Conservation (phyloP, 2,329 filamentous ascomycete species). For the Alternaria panax region DNA sequence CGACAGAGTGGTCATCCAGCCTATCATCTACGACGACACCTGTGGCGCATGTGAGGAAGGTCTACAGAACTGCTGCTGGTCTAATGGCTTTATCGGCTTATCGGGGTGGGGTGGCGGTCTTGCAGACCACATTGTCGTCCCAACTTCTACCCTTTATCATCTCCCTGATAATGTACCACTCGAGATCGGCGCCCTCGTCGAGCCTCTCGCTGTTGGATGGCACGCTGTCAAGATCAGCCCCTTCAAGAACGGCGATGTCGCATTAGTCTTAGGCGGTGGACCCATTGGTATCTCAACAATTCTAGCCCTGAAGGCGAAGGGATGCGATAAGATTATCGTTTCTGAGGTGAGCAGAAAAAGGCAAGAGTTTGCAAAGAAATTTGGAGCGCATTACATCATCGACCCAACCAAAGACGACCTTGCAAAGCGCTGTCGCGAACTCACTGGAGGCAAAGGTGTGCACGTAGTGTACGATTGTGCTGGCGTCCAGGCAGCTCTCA, state of each 20-base stretch:
- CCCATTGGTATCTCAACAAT: slow-evolving; percentile 59
- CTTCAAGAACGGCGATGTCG: slow-evolving; percentile 56
- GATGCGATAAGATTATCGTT: slow-evolving; percentile 58
- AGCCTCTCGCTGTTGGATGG: slow-evolving; percentile 64
- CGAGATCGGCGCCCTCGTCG: slow-evolving; percentile 61
- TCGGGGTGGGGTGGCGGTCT: slow-evolving; percentile 62
- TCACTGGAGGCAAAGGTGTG: slow-evolving; percentile 56
- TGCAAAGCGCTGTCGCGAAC: slow-evolving; percentile 52
- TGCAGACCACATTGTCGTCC: slow-evolving; percentile 60
- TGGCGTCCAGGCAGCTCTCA: slow-evolving; percentile 60
- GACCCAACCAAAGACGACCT: slow-evolving; percentile 60
- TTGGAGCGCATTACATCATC: slow-evolving; percentile 61
- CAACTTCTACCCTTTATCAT: slow-evolving; percentile 55
- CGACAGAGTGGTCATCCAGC: slow-evolving; percentile 59
- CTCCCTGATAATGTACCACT: slow-evolving; percentile 61
- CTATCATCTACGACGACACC: slow-evolving; percentile 63
- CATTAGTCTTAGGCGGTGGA: slow-evolving; percentile 61
- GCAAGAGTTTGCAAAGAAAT: slow-evolving; percentile 58
- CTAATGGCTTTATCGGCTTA: slow-evolving; percentile 62
- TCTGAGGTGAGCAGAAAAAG: slow-evolving; percentile 59
- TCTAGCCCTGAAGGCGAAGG: slow-evolving; percentile 41
- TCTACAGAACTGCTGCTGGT: slow-evolving; percentile 62
- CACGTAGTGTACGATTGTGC: slow-evolving; percentile 62
- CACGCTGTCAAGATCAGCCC: slow-evolving; percentile 62
- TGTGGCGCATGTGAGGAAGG: slow-evolving; percentile 62